Percentiles rank a stretch among this genome's conserved stretches.
Evolutionary conservation across 768 basidiomycete genomes (phyloP).

Genomic region (Lyophyllum decastes): DNA sequence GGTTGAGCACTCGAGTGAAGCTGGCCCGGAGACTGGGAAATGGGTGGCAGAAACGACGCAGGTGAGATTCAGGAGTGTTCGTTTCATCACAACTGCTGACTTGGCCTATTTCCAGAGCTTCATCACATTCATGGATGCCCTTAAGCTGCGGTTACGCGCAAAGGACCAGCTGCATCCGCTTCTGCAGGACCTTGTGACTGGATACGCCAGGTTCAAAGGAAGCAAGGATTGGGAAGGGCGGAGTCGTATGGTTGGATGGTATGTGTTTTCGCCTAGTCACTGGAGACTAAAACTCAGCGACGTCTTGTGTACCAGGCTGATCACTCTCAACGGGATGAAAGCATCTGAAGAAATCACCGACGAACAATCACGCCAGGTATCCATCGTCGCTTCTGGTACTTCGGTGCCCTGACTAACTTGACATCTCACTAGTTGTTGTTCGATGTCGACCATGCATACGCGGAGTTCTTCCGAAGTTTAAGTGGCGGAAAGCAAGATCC

Average conservation of each 20-base stretch:
- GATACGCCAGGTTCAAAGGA: constrained; percentile 92
- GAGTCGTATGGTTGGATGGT: constrained; percentile 93
- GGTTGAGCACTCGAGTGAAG: constrained; percentile 92
- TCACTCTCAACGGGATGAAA: constrained; percentile 95
- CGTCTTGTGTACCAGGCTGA: constrained; percentile 62
- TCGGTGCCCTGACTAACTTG: not conserved
- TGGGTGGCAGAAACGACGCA: constrained; percentile 99
- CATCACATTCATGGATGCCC: constrained; percentile 98
- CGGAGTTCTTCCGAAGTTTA: constrained; percentile 86
- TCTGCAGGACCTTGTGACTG: constrained; percentile 91
- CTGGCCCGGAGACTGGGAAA: constrained; percentile 90
- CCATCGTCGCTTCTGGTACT: constrained; percentile 33
- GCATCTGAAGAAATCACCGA: constrained; percentile 96
- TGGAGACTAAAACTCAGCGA: not conserved
- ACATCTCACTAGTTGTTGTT: constrained; percentile 70
- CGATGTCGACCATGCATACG: constrained; percentile 95
- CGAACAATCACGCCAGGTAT: constrained; percentile 87
- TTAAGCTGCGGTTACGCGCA: constrained; percentile 89
- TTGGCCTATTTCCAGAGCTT: constrained; percentile 65
- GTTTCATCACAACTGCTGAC: not conserved
- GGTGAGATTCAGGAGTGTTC: constrained; percentile 40
- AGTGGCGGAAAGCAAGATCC: constrained; percentile 44
- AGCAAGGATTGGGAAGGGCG: constrained; percentile 97
- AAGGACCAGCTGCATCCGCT: constrained; percentile 97
- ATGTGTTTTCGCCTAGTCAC: constrained; percentile 23